phyloP scores from a whole-genome alignment of 2,329 filamentous ascomycete species.

The Truncatella angustata region DNA sequence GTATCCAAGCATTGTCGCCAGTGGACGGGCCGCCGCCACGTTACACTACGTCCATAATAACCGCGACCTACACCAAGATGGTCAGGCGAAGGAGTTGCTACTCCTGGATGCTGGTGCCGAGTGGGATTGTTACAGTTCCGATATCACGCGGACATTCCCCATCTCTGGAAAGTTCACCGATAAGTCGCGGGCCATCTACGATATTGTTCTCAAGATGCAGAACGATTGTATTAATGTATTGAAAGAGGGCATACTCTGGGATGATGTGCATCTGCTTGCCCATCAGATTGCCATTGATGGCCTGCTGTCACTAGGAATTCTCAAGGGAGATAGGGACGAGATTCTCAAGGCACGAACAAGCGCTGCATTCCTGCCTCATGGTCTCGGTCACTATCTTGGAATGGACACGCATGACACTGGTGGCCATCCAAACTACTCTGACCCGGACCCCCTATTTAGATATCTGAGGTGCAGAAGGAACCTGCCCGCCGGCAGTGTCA shows the following conservation, averaged over 20 bases:
- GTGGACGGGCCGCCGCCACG: conserved; percentile 76
- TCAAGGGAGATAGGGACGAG: conserved; percentile 66
- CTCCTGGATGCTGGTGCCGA: conserved; percentile 83
- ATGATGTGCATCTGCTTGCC: conserved; percentile 76
- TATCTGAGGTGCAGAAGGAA: conserved; percentile 79
- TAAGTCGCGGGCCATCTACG: conserved; percentile 73
- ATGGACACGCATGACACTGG: conserved; percentile 91
- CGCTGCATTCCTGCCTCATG: conserved; percentile 88
- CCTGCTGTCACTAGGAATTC: conserved; percentile 70
- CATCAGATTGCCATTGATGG: conserved; percentile 82
- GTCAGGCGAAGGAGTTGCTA: conserved; percentile 68
- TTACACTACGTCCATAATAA: conserved; percentile 86
- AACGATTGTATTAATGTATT: conserved; percentile 70
- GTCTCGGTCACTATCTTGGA: conserved; percentile 85
- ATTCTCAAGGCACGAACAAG: conserved; percentile 78
- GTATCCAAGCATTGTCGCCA: conserved; percentile 83
- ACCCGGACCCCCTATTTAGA: conserved; percentile 80
- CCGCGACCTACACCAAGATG: conserved; percentile 47
- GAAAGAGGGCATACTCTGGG: conserved; percentile 74
- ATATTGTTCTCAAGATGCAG: conserved; percentile 86
- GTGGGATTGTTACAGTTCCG: conserved; percentile 69
- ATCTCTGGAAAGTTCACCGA: conserved; percentile 68
- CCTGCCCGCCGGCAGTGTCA: conserved; percentile 75
- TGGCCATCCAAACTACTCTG: conserved; percentile 73
- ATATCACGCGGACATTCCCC: conserved; percentile 83